Evolutionary conservation across 2,329 filamentous ascomycete species (phyloP), one percentile per base, ranked within the genome.

Genomic region (Colletotrichum melonis): DNA sequence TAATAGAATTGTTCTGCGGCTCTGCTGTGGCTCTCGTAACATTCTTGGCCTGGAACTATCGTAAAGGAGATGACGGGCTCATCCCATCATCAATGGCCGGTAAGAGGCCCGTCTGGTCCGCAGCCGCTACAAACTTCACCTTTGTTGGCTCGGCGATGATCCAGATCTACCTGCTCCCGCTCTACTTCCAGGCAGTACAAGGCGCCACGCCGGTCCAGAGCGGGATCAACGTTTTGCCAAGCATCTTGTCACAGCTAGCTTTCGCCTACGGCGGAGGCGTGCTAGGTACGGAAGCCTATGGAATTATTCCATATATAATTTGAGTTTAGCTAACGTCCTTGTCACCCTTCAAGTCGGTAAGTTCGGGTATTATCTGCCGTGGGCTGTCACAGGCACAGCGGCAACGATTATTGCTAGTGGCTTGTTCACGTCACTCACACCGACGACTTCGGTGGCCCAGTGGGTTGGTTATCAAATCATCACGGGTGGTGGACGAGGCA

Each of bases 71-170:
- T 5, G 72, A 74, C 3, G 79, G 77, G 1, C 71, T 81, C 46
- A 59, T 82, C 19, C 78, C 77, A 4, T 72, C 65, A 1, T 66
- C 74, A 0, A 73, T 80, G 68, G 46, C 78, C 7, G 65, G 65
- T 3, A 74, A 74, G 19, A 70, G 74, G 1, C 70, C 73, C 19
- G 73, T 80, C 5, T 65, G 67, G 49, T 81, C 85, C 76, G 81
- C 85, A 42, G 82, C 80, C 0, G 84, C 84, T 2, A 78, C 79
- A 35, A 87, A 82, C 78, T 86, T 86, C 78, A 54, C 67, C 1
- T 26, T 70, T 22, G 24, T 71, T 16, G 71, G 71, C 14, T 70
- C 67, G 14, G 60, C 70, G 0, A 73, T 66, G 67, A 46, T 76
- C 30, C 72, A 75, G 12, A 73, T 76, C 1, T 82, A 78, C 64